Conservation (phyloP, 2,329 filamentous ascomycete genomes). For the Aspergillus hiratsukae region DNA sequence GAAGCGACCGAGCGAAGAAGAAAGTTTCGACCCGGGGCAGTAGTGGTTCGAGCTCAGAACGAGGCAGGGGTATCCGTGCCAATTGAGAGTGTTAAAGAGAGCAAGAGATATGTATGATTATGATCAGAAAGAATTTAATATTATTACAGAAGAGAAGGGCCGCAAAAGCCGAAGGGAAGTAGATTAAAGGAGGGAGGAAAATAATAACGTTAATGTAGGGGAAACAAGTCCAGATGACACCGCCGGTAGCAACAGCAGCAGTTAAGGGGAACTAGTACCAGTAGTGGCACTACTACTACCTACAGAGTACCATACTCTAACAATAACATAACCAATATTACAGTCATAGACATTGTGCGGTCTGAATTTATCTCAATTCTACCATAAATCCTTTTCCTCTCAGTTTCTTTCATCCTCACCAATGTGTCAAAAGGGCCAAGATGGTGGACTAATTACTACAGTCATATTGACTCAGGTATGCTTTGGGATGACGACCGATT, state of each 20-base stretch:
- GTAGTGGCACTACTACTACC: too few relatives aligned
- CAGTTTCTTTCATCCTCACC: not conserved
- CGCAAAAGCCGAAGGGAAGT: not conserved
- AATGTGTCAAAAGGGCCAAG: not conserved
- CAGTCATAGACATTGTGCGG: not conserved
- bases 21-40: slow-evolving; percentile 18
- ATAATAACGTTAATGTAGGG: not conserved
- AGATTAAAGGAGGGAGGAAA: not conserved
- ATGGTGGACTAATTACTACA: not conserved
- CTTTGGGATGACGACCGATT: too few relatives aligned
- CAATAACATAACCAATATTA: slow-evolving; percentile 4
- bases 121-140: not conserved
- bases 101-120: not conserved
- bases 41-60: slow-evolving; percentile 13
- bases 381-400: not conserved
- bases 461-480: not conserved
- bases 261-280: not conserved
- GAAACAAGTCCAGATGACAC: not conserved
- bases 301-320: slow-evolving; percentile 1
- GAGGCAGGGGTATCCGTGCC: slow-evolving; percentile 9
- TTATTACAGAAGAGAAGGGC: not conserved
- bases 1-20: slow-evolving; percentile 25
- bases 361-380: slow-evolving; percentile 1
- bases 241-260: not conserved
- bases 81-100: not conserved